phyloP scores from a whole-genome alignment of 2,329 filamentous ascomycete genomes.

The Zasmidium citrigriseum region DNA sequence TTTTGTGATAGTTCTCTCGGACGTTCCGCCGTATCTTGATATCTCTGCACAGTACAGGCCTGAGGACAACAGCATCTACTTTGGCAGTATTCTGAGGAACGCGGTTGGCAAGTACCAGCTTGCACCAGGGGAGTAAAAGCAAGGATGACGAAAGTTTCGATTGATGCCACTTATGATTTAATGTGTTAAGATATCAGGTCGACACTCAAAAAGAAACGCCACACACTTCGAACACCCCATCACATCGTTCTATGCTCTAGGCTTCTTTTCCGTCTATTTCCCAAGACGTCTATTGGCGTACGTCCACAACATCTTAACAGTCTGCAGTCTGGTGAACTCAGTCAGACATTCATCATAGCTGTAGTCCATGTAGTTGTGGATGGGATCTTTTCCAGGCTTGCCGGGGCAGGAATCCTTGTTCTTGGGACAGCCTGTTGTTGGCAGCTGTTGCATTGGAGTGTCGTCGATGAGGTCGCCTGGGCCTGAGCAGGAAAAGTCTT shows the following conservation, averaged over 20 bases:
- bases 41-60: constrained; percentile 20
- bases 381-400: neutral
- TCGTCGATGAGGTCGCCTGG: constrained; percentile 44
- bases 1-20: neutral
- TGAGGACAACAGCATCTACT: constrained; percentile 14
- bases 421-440: neutral
- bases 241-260: neutral
- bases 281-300: neutral
- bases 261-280: neutral
- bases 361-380: constrained; percentile 7
- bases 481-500: constrained; percentile 33
- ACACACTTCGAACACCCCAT: neutral
- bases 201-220: too few species aligned
- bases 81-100: constrained; percentile 11
- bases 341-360: neutral
- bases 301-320: neutral
- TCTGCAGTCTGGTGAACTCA: neutral
- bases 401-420: neutral
- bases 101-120: neutral
- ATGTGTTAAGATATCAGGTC: too few species aligned
- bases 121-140: neutral
- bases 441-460: constrained; percentile 28
- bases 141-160: too few species aligned
- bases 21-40: constrained; percentile 1
- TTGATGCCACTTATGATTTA: too few species aligned